Conservation (phyloP, 2,329 filamentous ascomycete species). For the Madurella fahalii region DNA sequence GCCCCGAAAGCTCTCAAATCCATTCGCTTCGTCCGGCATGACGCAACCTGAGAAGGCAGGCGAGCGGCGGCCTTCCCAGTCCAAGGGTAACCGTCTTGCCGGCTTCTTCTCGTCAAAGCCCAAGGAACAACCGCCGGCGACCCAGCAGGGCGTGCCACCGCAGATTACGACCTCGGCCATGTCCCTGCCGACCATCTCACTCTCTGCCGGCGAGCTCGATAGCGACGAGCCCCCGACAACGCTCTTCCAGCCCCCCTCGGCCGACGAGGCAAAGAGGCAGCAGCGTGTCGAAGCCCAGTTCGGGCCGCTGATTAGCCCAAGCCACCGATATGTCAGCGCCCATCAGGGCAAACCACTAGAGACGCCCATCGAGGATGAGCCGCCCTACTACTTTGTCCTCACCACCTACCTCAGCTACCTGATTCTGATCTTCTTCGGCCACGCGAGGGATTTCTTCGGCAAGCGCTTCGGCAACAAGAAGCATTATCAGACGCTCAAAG, state of each 20-base stretch:
- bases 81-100: conserved; percentile 71
- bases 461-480: conserved; percentile 87
- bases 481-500: conserved; percentile 74
- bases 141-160: conserved; percentile 50
- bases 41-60: conserved; percentile 45
- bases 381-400: conserved; percentile 92
- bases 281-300: conserved; percentile 85
- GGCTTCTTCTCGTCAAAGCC: conserved; percentile 81
- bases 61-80: conserved; percentile 57
- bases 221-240: conserved; percentile 72
- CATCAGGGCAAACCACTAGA: conserved; percentile 77
- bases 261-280: conserved; percentile 73
- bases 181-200: conserved; percentile 83
- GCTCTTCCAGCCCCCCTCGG: conserved; percentile 82
- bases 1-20: conserved; percentile 57
- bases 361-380: conserved; percentile 86
- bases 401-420: conserved; percentile 99
- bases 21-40: conserved; percentile 50
- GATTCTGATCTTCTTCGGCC: conserved; percentile 89
- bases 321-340: conserved; percentile 84
- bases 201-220: conserved; percentile 71
- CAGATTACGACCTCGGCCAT: conserved; percentile 65
- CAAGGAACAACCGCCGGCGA: conserved; percentile 61
- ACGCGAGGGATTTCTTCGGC: conserved; percentile 95
- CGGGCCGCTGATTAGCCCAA: conserved; percentile 73